These are phyloP conservation scores for Auxenochlorella protothecoides DNA, from an alignment of 139 green algal genomes.

Conservation along the genomic window DNA sequence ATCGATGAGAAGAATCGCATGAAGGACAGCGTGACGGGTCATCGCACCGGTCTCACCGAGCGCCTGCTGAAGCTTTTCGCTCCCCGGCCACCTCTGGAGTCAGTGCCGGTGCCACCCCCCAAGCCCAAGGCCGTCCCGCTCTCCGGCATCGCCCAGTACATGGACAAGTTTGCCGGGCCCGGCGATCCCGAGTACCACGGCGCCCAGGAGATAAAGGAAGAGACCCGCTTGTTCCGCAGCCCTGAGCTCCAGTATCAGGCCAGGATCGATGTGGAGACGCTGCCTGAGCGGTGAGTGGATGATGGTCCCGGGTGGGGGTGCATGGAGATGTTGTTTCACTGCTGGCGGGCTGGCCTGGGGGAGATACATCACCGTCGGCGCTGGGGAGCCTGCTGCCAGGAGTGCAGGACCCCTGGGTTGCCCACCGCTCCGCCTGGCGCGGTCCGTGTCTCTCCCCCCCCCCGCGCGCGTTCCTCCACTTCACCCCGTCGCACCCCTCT, in stretches of 20 bases:
- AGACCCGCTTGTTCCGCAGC: constrained; percentile 48
- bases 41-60: constrained; percentile 62
- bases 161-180: constrained; percentile 56
- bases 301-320: too few relatives aligned
- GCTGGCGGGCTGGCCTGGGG: too few relatives aligned
- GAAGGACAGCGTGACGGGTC: constrained; percentile 39
- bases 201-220: background rate
- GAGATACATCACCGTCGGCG: too few relatives aligned
- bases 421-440: background rate
- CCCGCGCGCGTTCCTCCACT: background rate
- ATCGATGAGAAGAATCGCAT: constrained; percentile 33
- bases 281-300: constrained; percentile 51
- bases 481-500: background rate
- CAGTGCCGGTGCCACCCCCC: too few relatives aligned
- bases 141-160: constrained; percentile 46
- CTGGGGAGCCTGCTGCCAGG: background rate
- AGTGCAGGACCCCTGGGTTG: background rate
- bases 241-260: constrained; percentile 58
- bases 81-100: constrained; percentile 23
- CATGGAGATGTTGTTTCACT: too few relatives aligned
- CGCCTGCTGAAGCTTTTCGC: constrained; percentile 66
- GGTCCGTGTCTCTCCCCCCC: background rate
- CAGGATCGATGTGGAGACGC: constrained; percentile 55
- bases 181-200: constrained; percentile 65
- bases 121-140: constrained; percentile 31